Evolutionary conservation across 2,329 filamentous ascomycete species (phyloP), one percentile per base, ranked within the genome.

Genomic region (Teratosphaeria zuluensis): DNA sequence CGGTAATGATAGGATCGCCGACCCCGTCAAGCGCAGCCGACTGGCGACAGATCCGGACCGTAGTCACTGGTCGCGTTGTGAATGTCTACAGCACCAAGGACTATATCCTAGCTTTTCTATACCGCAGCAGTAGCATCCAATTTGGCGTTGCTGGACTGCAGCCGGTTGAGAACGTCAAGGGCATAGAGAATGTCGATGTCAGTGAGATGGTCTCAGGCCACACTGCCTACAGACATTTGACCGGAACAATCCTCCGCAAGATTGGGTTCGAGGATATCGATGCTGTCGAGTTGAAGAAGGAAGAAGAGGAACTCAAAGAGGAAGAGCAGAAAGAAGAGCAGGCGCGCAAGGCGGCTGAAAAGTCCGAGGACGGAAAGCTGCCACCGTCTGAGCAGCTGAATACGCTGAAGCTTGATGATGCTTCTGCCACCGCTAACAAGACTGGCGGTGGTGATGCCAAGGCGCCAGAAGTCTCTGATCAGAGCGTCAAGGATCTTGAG

Each of bases 71-170:
- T 2, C 83, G 88, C 59, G 80, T 96, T 7, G 87, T 95, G 66
- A 96, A 96, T 66, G 90, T 92, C 8, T 96, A 87, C 74, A 92
- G 89, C 1, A 84, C 87, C 56, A 92, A 94, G 61, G 92, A 96
- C 73, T 89, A 90, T 68, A 85, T 96, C 33, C 83, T 96, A 1
- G 91, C 85, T 0, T 92, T 96, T 70, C 77, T 96, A 19, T 96
- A 96, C 72, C 85, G 92, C 52, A 87, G 90, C 2, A 90, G 88
- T 48, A 91, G 86, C 59, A 82, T 95, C 31, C 87, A 94, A 63
- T 81, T 89, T 48, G 92, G 92, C 3, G 84, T 96, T 51, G 91
- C 91, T 0, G 92, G 92, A 0, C 76, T 97, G 1, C 88, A 96
- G 70, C 80, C 84, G 33, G 83, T 95, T 28, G 74, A 84, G 59